phyloP scores from a whole-genome alignment of 2,329 filamentous ascomycete species.

The Colletotrichum cordylinicola region DNA sequence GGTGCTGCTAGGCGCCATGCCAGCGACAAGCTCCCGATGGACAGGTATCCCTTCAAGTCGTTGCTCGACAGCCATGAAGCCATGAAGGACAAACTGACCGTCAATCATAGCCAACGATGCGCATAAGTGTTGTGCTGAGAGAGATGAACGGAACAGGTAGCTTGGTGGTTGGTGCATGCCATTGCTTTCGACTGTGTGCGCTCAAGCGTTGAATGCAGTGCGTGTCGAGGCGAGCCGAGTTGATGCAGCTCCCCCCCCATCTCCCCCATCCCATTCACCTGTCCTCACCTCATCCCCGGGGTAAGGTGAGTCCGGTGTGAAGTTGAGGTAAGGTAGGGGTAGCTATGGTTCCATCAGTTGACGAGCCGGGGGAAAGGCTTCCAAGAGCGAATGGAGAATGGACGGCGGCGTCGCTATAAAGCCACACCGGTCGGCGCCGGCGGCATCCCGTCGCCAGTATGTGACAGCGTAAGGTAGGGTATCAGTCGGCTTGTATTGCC shows the following conservation, averaged over 20 bases:
- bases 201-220: background rate
- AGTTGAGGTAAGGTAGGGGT: background rate
- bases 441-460: background rate
- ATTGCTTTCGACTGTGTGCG: background rate
- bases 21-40: background rate
- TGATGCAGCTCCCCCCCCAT: background rate
- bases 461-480: conserved; percentile 5
- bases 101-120: background rate
- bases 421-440: background rate
- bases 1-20: background rate
- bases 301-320: background rate
- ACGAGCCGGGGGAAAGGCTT: background rate
- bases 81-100: background rate
- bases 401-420: background rate
- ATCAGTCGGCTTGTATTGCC: conserved; percentile 1
- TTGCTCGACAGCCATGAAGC: background rate
- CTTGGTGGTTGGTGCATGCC: background rate
- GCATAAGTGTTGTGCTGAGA: background rate
- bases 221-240: background rate
- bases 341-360: background rate
- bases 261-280: background rate
- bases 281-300: background rate
- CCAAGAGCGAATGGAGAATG: background rate
- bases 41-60: background rate
- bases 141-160: background rate